These are phyloP conservation scores for Cymbopogon citratus DNA, from an alignment of 176 grass and related monocot species.

Conservation along the genomic window DNA sequence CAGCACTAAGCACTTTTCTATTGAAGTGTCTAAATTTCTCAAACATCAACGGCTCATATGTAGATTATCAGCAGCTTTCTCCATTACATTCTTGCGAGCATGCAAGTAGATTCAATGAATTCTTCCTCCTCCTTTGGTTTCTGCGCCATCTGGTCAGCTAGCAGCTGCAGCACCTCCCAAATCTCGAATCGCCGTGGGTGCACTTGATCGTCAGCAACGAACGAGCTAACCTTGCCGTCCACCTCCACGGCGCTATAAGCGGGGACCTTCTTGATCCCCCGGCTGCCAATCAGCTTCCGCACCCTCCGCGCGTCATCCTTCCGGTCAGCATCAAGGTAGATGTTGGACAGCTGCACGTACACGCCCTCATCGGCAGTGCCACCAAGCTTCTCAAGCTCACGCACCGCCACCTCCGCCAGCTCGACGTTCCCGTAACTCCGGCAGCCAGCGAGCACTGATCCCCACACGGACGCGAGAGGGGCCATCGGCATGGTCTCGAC, in stretches of 20 bases:
- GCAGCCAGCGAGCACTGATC: slow-evolving; percentile 60
- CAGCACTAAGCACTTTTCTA: too few relatives aligned
- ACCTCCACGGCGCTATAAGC: slow-evolving; percentile 56
- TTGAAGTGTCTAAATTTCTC: not conserved
- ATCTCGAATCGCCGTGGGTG: slow-evolving; percentile 53
- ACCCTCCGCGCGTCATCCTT: slow-evolving; percentile 62
- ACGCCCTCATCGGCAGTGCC: slow-evolving; percentile 55
- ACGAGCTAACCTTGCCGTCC: slow-evolving; percentile 54
- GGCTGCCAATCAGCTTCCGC: slow-evolving; percentile 53
- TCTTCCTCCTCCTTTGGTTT: not conserved
- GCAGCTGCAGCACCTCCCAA: slow-evolving; percentile 47
- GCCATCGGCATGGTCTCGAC: slow-evolving; percentile 66
- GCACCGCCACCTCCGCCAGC: slow-evolving; percentile 55
- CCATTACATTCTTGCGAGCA: not conserved
- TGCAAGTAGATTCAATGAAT: not conserved
- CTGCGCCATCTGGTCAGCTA: slow-evolving; percentile 51
- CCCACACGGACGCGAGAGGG: slow-evolving; percentile 60
- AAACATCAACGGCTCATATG: not conserved
- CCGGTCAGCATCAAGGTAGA: slow-evolving; percentile 61
- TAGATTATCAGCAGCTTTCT: not conserved
- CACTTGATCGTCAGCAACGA: slow-evolving; percentile 62
- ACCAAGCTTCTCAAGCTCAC: slow-evolving; percentile 50
- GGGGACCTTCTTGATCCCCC: slow-evolving; percentile 55
- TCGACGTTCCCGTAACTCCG: slow-evolving; percentile 55
- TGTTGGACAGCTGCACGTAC: slow-evolving; percentile 77